Conservation (phyloP, 2,329 filamentous ascomycete genomes). For the Ascochyta koolunga region DNA sequence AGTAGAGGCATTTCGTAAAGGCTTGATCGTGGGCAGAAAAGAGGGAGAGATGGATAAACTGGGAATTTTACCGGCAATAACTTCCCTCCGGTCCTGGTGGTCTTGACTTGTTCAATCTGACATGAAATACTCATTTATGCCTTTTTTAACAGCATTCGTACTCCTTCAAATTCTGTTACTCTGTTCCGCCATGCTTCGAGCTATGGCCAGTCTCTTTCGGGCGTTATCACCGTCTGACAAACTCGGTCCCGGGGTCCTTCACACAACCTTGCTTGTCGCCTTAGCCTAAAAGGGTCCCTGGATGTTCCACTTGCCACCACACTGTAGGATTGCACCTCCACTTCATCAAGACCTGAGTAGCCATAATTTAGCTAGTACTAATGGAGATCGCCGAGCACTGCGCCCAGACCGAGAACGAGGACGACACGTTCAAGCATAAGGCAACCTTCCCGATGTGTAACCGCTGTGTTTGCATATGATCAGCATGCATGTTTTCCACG, state of each 20-base stretch:
- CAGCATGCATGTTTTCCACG: not conserved
- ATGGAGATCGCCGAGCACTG: not conserved
- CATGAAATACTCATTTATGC: not conserved
- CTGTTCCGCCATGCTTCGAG: not conserved
- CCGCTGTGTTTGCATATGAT: not conserved
- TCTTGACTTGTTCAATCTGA: not conserved
- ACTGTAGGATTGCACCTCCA: not conserved
- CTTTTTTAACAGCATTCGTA: not conserved
- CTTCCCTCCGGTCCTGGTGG: not conserved
- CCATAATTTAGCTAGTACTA: not conserved
- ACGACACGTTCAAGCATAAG: not conserved
- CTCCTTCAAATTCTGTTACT: not conserved
- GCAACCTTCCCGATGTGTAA: slow-evolving; percentile 6
- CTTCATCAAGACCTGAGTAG: not conserved
- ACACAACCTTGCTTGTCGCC: not conserved
- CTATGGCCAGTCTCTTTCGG: not conserved
- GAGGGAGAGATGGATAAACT: not conserved
- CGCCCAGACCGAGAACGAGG: not conserved
- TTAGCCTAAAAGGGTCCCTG: not conserved
- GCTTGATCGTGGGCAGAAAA: not conserved
- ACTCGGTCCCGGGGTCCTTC: not conserved
- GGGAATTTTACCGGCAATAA: not conserved
- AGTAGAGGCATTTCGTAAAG: slow-evolving; percentile 8
- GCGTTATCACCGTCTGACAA: not conserved
- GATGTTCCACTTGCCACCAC: not conserved